phyloP scores from a whole-genome alignment of 2,329 filamentous ascomycete genomes.

The Penicillium oxalicum region DNA sequence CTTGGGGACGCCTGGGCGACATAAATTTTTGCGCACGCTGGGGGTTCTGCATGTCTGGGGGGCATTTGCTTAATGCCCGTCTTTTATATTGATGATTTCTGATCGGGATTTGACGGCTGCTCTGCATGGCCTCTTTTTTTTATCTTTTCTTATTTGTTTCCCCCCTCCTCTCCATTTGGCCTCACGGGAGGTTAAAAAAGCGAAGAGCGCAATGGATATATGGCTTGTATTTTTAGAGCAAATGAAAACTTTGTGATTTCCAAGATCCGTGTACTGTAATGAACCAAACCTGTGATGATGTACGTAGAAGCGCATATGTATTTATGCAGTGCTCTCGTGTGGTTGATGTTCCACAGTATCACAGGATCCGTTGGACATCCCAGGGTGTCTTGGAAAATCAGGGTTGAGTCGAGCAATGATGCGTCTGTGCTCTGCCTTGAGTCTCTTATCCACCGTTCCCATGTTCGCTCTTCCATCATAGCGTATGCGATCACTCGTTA shows the following conservation, averaged over 20 bases:
- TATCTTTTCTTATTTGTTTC: background rate
- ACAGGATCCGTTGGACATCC: no score
- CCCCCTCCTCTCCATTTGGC: background rate
- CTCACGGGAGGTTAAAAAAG: background rate
- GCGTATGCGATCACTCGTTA: no score
- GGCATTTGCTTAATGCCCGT: no score
- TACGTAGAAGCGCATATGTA: no score
- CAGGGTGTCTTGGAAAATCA: no score
- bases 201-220: slow-evolving; percentile 7
- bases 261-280: background rate
- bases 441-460: no score
- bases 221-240: slow-evolving; percentile 17
- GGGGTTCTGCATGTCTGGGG: background rate
- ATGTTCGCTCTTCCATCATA: no score
- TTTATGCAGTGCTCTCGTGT: no score
- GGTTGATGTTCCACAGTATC: no score
- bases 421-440: no score
- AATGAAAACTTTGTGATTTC: background rate
- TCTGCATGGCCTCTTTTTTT: slow-evolving; percentile 1
- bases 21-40: slow-evolving; percentile 15
- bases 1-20: slow-evolving; percentile 32
- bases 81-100: background rate
- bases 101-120: background rate
- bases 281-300: no score
- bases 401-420: no score